Evolutionary conservation across 2,329 filamentous ascomycete genomes (phyloP).

Genomic region (Paraconiothyrium brasiliense): DNA sequence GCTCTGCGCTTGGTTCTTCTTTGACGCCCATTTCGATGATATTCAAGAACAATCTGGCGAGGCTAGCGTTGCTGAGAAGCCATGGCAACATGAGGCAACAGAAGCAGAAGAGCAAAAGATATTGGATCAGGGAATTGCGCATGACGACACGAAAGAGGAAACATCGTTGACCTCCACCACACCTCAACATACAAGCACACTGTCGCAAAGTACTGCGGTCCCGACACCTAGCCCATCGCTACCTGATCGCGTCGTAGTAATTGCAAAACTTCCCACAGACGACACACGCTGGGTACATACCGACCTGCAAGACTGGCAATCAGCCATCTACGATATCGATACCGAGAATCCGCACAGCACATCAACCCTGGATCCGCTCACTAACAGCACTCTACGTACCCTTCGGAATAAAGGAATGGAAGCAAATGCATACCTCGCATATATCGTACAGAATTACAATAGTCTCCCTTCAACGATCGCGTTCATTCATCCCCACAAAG

Average conservation of each 20-base stretch:
- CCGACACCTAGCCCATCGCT: conserved; percentile 19
- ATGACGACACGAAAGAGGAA: conserved; percentile 18
- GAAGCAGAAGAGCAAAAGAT: conserved; percentile 23
- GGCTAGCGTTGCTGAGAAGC: conserved; percentile 16
- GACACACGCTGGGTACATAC: conserved; percentile 33
- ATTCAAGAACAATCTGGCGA: conserved; percentile 13
- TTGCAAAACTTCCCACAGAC: conserved; percentile 28
- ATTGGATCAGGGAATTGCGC: conserved; percentile 18
- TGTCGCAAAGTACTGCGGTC: conserved; percentile 17
- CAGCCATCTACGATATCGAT: conserved; percentile 50
- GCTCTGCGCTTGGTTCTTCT: conserved; percentile 26
- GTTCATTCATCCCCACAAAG: conserved; percentile 32
- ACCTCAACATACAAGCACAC: conserved; percentile 18
- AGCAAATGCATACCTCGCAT: conserved; percentile 36
- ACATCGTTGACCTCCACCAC: conserved; percentile 12
- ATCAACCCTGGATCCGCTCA: conserved; percentile 29
- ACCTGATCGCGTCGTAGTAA: conserved; percentile 31
- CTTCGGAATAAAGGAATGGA: conserved; percentile 31
- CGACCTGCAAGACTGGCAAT: conserved; percentile 50
- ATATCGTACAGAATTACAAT: conserved; percentile 37
- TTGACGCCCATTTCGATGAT: conserved; percentile 23
- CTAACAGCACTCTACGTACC: conserved; percentile 24
- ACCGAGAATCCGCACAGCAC: conserved; percentile 24
- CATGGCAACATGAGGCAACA: conserved; percentile 23
- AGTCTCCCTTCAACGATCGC: conserved; percentile 30